Evolutionary conservation across 2,329 filamentous ascomycete genomes (phyloP), one percentile per base, ranked within the genome.

Genomic region (Albophoma yamanashiensis): DNA sequence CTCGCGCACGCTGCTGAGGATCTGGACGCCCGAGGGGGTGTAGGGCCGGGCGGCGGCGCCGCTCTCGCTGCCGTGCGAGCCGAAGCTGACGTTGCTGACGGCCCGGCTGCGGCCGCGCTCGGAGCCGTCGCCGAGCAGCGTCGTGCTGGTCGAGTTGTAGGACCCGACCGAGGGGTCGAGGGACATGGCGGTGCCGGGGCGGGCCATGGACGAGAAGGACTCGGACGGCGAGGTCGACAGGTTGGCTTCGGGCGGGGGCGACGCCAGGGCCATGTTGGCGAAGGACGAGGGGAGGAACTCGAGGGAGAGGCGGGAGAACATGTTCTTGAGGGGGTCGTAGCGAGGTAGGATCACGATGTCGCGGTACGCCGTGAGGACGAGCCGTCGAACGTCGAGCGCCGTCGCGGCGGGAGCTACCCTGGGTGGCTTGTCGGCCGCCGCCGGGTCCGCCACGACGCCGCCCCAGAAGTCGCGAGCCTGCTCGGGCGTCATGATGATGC

Each of bases 381-480:
- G 86, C 31, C 91, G 84, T n/a, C 93, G 86, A 0, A 97, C 88
- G 66, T 97, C 92, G 2, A 97, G 81, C 47, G 89, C 81, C 38
- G 74, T 73, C 36, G 73, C 75, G n/a, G 76, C 76, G 0, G 78
- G 76, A 70, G 69, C 83, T 74, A 66, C 82, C 68, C 71, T 78
- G 57, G 66, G 65, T 22, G 69, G 61, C 39, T 71, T 71, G 58
- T 74, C 71, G 36, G 62, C 62, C 9, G 72, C 65, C 36, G 72
- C 73, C 47, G 70, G 65, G 27, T 70, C 74, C 39, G 74, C 74
- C 53, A 87, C 78, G 22, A 89, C 81, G 8, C 86, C 87, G 36
- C 89, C 89, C 92, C 93, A 97, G 68, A 97, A 96, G 62, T 97
- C 93, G 47, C 87, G 85, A 5, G 92, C 89, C 73, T 95, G 88